Evolutionary conservation across 345 rosid genomes (phyloP).

Genomic region (Hypericum perforatum): DNA sequence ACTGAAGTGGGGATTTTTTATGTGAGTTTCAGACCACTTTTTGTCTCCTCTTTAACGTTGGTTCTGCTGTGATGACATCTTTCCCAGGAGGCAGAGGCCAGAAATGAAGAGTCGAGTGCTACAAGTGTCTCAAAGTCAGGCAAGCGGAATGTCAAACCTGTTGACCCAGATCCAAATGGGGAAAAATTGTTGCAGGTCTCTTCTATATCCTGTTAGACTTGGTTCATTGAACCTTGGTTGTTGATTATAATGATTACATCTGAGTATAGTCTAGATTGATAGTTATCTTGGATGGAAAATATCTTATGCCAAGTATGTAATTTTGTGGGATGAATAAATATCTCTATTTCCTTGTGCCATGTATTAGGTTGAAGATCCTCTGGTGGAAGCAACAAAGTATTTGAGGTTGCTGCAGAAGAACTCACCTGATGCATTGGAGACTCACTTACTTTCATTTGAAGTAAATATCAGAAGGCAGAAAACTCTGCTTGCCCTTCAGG

Average conservation of each 20-base stretch:
- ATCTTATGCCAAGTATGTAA: background rate
- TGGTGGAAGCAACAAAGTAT: slow-evolving; percentile 86
- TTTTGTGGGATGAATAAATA: slow-evolving; percentile 6
- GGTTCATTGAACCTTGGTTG: slow-evolving; percentile 2
- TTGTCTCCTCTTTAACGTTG: background rate
- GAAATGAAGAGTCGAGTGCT: slow-evolving; percentile 69
- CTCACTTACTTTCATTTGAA: slow-evolving; percentile 94
- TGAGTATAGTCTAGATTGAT: too few relatives aligned
- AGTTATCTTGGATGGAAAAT: too few relatives aligned
- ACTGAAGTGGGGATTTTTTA: background rate
- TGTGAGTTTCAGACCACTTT: background rate
- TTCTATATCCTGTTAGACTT: slow-evolving; percentile 9
- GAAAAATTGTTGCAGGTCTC: slow-evolving; percentile 83
- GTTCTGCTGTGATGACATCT: background rate
- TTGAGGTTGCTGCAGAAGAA: slow-evolving; percentile 83
- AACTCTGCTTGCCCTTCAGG: slow-evolving; percentile 91
- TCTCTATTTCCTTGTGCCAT: slow-evolving; percentile 9
- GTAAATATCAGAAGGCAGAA: slow-evolving; percentile 89
- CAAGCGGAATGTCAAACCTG: slow-evolving; percentile 76
- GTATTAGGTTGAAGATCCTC: slow-evolving; percentile 75
- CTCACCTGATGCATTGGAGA: slow-evolving; percentile 74
- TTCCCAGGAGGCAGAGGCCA: slow-evolving; percentile 83
- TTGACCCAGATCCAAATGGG: slow-evolving; percentile 92
- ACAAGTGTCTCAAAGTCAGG: slow-evolving; percentile 71
- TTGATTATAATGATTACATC: background rate